Percentiles rank a stretch among this genome's conserved stretches.
Evolutionary conservation across 345 rosid species (phyloP).

Genomic region (Syzygium aqueum): DNA sequence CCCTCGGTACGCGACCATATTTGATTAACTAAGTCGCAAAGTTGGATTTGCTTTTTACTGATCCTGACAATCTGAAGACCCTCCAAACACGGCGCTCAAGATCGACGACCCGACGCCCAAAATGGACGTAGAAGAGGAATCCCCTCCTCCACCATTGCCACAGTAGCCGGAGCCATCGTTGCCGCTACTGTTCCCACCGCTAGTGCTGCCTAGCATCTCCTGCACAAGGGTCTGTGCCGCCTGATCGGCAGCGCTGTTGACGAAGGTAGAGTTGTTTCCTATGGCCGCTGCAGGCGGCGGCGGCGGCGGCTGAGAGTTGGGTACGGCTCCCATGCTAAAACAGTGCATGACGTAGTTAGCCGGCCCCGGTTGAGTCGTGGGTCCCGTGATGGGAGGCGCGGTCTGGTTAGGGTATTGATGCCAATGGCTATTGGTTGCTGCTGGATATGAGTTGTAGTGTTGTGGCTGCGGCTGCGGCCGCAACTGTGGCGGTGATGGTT

Average conservation of each 20-base stretch:
- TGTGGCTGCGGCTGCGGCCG: background rate
- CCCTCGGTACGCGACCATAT: background rate
- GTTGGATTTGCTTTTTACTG: background rate
- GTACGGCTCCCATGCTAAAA: background rate
- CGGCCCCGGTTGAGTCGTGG: background rate
- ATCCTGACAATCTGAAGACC: background rate
- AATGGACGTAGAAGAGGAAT: background rate
- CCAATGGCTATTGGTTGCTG: background rate
- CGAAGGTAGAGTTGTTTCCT: background rate
- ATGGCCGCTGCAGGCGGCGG: background rate
- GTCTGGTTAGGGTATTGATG: background rate
- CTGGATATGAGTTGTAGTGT: background rate
- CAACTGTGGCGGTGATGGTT: background rate
- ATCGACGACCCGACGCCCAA: background rate
- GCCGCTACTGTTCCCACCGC: background rate
- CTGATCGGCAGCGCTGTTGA: background rate
- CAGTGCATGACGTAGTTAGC: background rate
- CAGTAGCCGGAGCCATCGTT: background rate
- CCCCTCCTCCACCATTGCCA: background rate
- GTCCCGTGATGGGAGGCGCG: background rate
- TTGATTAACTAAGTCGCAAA: background rate
- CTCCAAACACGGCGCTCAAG: background rate
- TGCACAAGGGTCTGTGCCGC: background rate
- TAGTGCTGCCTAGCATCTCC: background rate
- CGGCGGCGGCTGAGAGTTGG: background rate